Evolutionary conservation across 805 yeast genomes (phyloP), one percentile per base, ranked within the genome.

Genomic region (Saccharomycodes ludwigii): DNA sequence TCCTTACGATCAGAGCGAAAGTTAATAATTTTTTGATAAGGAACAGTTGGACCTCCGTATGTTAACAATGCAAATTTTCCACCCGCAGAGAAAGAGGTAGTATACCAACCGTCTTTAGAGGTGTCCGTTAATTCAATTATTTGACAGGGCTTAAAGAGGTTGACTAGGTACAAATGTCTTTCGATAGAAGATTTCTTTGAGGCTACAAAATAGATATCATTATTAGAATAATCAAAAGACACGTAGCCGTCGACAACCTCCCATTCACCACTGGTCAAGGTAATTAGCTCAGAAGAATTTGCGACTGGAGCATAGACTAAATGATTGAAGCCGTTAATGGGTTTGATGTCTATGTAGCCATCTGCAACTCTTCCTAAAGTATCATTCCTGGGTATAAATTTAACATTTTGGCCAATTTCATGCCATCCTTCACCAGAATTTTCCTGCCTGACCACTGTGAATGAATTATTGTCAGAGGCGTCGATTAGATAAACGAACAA

Each of bases 241-340:
- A 76, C 59, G 2, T 79, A 73, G 2, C 83, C 86, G 38, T 63
- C 68, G 18, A 71, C 79, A n/a, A 91, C 94, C 53, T 91, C 98
- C 94, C 95, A 91, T 1, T 67, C 56, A 5, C 98, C 98, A 3
- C 54, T 36, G 1, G 91, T 81, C 29, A 94, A 65, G 15, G 78
- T 50, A 3, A 44, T 45, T 3, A 83, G 83, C 11, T 56, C 53
- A 0, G 71, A 39, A 4, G 76, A 52, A 17, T 66, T 61, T 2
- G 84, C 72, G 4, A 94, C 91, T 2, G 81, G 61, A 50, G 73
- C 91, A 53, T 79, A 86, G 0, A 85, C 97, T 40, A 91, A 61
- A 53, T 91, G 98, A 36, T 65, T 64, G 42, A 47, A 73, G 0
- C 82, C 82, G 38, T 71, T 63, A 17, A 71, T 60, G 4, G 73